phyloP scores from a whole-genome alignment of 164 flowering plant genomes.

The Stephania yunnanensis region DNA sequence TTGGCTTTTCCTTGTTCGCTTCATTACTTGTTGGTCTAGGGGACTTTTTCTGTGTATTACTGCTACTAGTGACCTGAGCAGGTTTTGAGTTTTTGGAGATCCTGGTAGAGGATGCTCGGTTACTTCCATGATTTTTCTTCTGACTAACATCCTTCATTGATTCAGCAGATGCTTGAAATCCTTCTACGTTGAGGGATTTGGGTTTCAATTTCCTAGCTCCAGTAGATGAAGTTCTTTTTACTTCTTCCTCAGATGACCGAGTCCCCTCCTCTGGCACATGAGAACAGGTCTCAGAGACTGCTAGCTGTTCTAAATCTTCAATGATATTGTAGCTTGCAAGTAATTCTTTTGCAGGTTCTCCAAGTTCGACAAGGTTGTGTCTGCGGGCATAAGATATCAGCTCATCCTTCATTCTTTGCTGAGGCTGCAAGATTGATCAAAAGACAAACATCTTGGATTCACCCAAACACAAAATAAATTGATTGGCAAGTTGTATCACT shows the following conservation, averaged over 20 bases:
- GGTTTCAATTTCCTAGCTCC: conserved; percentile 48
- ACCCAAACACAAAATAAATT: neutral
- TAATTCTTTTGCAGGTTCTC: conserved; percentile 51
- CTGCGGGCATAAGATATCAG: conserved; percentile 57
- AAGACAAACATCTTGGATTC: neutral
- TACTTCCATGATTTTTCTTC: conserved; percentile 25
- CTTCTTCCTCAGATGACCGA: conserved; percentile 62
- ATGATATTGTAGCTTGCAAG: conserved; percentile 43
- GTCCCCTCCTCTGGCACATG: conserved; percentile 47
- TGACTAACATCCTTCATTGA: conserved; percentile 31
- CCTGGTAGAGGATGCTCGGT: conserved; percentile 26
- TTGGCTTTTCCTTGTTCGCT: conserved; percentile 25
- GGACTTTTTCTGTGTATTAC: conserved; percentile 34
- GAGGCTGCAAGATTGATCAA: conserved; percentile 38
- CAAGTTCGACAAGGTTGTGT: conserved; percentile 52
- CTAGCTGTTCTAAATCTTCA: conserved; percentile 48
- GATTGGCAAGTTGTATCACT: neutral
- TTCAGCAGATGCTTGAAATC: conserved; percentile 26
- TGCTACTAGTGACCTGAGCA: conserved; percentile 22
- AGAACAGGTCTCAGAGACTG: conserved; percentile 52
- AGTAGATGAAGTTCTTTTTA: conserved; percentile 34
- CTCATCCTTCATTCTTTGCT: conserved; percentile 66
- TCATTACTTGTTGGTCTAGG: conserved; percentile 39
- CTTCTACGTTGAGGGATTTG: conserved; percentile 42
- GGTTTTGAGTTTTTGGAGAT: conserved; percentile 29